Evolutionary conservation across 148 eudicot genomes (phyloP).

Genomic region (Chenopodium formosanum): DNA sequence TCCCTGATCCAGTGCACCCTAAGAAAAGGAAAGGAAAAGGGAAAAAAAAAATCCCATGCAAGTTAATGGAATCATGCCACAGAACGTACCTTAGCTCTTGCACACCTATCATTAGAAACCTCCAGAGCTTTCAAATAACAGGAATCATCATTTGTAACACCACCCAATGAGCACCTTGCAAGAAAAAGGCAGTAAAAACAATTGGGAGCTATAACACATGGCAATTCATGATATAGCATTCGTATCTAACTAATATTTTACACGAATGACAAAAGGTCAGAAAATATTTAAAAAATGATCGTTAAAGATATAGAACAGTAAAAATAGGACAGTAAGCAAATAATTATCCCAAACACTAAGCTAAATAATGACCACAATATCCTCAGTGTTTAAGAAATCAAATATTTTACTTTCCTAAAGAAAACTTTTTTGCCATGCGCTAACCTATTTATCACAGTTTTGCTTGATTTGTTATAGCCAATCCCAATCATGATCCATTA

Average conservation of each 20-base stretch:
- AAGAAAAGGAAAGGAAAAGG: background rate
- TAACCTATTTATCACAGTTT: background rate
- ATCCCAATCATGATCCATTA: background rate
- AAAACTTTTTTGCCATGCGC: background rate
- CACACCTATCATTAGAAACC: conserved; percentile 74
- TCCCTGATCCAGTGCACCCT: background rate
- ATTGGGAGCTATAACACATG: background rate
- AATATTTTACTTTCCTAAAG: background rate
- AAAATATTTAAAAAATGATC: background rate
- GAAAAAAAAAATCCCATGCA: background rate
- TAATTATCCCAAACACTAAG: background rate
- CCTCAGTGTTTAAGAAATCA: background rate
- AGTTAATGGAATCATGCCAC: conserved; percentile 3
- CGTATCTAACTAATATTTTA: background rate
- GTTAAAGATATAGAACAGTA: background rate
- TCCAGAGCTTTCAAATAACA: conserved; percentile 82
- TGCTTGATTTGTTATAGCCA: background rate
- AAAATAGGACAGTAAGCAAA: background rate
- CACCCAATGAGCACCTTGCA: conserved; percentile 88
- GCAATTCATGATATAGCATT: background rate
- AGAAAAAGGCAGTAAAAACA: background rate
- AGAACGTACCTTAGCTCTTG: conserved; percentile 75
- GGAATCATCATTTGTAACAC: conserved; percentile 71
- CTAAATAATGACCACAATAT: background rate
- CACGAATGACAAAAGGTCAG: background rate